These are phyloP conservation scores for Medicago ruthenica DNA, from an alignment of 306 rosid species.

Conservation along the genomic window DNA sequence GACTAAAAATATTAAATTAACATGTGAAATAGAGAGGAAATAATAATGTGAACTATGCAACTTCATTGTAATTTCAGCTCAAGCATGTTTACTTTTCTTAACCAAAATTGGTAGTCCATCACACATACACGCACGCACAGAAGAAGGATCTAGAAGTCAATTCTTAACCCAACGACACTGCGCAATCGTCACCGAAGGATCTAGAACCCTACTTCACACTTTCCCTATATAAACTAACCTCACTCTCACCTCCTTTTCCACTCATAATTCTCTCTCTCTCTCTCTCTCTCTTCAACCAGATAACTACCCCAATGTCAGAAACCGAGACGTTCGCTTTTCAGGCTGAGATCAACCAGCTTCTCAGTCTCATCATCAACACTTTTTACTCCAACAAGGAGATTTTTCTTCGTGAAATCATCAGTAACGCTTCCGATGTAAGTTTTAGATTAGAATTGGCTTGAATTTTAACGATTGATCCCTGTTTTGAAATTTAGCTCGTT, in stretches of 20 bases:
- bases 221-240: slow-evolving; percentile 29
- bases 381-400: slow-evolving; percentile 99
- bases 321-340: slow-evolving; percentile 88
- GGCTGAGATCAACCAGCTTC: slow-evolving; percentile 98
- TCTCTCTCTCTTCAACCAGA: background rate
- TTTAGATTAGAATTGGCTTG: background rate
- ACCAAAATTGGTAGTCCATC: background rate
- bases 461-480: too few relatives aligned
- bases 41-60: background rate
- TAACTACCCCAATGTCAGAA: slow-evolving; percentile 60
- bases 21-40: background rate
- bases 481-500: too few relatives aligned
- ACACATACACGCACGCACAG: too few relatives aligned
- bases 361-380: slow-evolving; percentile 92
- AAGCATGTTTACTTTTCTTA: background rate
- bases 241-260: background rate
- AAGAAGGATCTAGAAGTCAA: slow-evolving; percentile 39
- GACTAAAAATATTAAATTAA: too few relatives aligned
- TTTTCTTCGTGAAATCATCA: slow-evolving; percentile 89
- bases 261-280: background rate
- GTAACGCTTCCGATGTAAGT: slow-evolving; percentile 85
- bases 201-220: slow-evolving; percentile 68
- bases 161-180: background rate
- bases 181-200: slow-evolving; percentile 56
- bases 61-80: too few relatives aligned